Percentiles rank a stretch among this genome's conserved stretches.
These are phyloP conservation scores for Cercophora newfieldiana DNA, from an alignment of 495 filamentous ascomycete genomes.

Conservation along the genomic window DNA sequence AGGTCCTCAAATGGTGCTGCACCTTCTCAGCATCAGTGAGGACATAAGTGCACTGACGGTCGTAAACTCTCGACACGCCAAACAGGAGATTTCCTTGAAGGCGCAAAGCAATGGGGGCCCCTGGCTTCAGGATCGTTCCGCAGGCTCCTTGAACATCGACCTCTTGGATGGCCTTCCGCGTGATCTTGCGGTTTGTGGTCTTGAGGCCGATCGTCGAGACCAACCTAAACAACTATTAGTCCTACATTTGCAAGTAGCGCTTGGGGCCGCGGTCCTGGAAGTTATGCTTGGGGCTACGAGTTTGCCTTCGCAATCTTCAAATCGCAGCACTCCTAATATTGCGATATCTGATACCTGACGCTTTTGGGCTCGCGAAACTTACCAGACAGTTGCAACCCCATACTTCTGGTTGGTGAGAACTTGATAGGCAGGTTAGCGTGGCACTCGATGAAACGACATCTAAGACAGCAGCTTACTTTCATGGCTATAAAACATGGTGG, in stretches of 20 bases:
- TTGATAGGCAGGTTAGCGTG: conserved; percentile 34
- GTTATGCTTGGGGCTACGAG: too few relatives aligned
- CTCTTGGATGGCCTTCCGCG: conserved; percentile 81
- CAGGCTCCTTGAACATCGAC: conserved; percentile 88
- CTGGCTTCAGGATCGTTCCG: conserved; percentile 77
- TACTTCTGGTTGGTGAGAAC: conserved; percentile 86
- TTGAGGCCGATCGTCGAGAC: conserved; percentile 84
- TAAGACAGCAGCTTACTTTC: conserved; percentile 62
- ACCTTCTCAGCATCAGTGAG: conserved; percentile 76
- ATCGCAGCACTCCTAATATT: too few relatives aligned
- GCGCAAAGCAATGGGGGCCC: conserved; percentile 85
- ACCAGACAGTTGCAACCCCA: conserved; percentile 95
- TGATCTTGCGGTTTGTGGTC: conserved; percentile 65
- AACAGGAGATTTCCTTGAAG: conserved; percentile 89
- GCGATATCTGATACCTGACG: not conserved
- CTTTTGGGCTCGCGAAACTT: conserved; percentile 27
- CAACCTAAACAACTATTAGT: conserved; percentile 57
- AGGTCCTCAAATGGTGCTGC: conserved; percentile 67
- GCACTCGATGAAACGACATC: not conserved
- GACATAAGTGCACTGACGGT: conserved; percentile 83
- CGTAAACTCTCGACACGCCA: conserved; percentile 80
- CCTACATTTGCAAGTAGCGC: too few relatives aligned
- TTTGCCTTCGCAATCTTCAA: too few relatives aligned
- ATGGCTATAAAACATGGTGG: conserved; percentile 87
- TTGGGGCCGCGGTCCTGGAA: too few relatives aligned